Conservation (phyloP, 331 rosid species). For the Rosa hybrid region DNA sequence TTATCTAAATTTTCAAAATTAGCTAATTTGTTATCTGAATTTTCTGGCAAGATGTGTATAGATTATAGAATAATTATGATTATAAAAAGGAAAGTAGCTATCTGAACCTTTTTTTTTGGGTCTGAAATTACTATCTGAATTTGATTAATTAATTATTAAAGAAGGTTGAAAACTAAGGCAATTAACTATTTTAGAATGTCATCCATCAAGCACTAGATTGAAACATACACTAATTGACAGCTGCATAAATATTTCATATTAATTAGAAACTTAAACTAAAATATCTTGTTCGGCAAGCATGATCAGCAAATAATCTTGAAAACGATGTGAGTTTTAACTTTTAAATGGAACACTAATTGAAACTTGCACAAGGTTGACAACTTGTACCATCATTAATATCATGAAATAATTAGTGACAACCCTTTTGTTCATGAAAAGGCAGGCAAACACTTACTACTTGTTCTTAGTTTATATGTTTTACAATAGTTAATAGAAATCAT, state of each 20-base stretch:
- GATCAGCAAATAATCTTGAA: not conserved
- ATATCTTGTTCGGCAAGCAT: not conserved
- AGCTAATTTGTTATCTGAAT: no score
- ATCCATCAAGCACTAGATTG: not conserved
- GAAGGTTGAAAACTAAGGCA: not conserved
- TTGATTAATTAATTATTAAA: not conserved
- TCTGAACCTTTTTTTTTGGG: not conserved
- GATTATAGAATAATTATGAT: not conserved
- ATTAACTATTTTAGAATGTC: not conserved
- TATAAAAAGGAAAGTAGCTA: not conserved
- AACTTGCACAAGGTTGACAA: not conserved
- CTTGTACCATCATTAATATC: not conserved
- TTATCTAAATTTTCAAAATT: no score
- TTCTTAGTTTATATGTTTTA: not conserved
- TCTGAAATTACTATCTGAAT: not conserved
- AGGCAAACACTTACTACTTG: not conserved
- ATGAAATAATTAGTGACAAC: not conserved
- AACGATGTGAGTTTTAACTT: not conserved
- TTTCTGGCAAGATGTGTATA: no score
- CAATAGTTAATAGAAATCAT: not conserved
- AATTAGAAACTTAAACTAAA: not conserved
- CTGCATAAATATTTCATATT: not conserved
- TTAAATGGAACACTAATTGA: not conserved
- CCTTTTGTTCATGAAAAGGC: not conserved
- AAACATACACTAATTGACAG: not conserved